Evolutionary conservation across 148 eudicot species (phyloP).

Genomic region (Nepenthes mirabilis): DNA sequence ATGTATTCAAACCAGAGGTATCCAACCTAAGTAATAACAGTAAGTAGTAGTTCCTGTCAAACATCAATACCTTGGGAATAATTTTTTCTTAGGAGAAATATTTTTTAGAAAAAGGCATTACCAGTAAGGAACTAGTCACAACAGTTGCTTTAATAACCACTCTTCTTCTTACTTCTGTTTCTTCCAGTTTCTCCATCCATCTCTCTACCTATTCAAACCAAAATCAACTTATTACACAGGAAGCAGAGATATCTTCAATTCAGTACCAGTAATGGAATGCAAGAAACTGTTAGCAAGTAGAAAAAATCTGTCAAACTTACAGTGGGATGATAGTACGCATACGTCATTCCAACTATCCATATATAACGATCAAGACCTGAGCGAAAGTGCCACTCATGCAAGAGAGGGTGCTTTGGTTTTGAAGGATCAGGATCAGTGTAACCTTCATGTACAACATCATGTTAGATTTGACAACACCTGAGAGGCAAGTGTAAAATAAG

Average conservation of each 20-base stretch:
- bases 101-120: conserved; percentile 13
- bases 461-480: conserved; percentile 2
- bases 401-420: conserved; percentile 39
- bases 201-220: conserved; percentile 56
- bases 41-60: too few relatives aligned
- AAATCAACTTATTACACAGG: conserved; percentile 1
- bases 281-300: conserved; percentile 1
- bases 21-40: conserved; percentile 41
- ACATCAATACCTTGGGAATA: neutral
- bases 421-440: conserved; percentile 82
- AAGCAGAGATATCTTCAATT: neutral
- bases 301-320: conserved; percentile 24
- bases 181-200: conserved; percentile 98
- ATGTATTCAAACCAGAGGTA: conserved; percentile 83
- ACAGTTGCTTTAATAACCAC: conserved; percentile 46
- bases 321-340: conserved; percentile 91
- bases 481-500: conserved; percentile 4
- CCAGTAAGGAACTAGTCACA: conserved; percentile 39
- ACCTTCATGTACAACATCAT: conserved; percentile 22
- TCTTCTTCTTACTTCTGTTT: conserved; percentile 55
- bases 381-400: conserved; percentile 95
- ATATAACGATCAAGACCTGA: conserved; percentile 98
- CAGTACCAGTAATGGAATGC: conserved; percentile 1
- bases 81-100: conserved; percentile 3
- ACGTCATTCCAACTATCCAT: conserved; percentile 97